Evolutionary conservation across 768 basidiomycete species (phyloP).

Genomic region (Auriscalpium vulgare): DNA sequence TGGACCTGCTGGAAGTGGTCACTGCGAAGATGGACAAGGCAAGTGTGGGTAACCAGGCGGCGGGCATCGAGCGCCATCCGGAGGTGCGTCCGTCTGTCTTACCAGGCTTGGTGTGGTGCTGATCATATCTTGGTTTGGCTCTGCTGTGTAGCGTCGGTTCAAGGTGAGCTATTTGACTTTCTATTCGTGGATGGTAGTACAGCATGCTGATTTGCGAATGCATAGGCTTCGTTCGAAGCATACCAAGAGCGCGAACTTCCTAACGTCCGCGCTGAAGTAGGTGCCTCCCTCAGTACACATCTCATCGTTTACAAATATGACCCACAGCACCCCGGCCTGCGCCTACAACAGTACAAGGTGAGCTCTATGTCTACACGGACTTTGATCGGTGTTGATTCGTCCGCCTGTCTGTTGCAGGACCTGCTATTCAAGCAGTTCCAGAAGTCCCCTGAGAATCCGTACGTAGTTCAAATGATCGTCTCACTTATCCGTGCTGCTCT

Average conservation of each 20-base stretch:
- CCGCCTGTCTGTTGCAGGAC: constrained; percentile 40
- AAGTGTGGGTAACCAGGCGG: constrained; percentile 80
- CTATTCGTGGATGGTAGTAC: constrained; percentile 5
- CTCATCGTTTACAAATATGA: not conserved
- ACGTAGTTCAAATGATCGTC: constrained; percentile 21
- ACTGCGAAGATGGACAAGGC: constrained; percentile 93
- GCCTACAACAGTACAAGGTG: constrained; percentile 85
- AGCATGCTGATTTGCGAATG: not conserved
- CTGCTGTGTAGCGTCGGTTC: constrained; percentile 62
- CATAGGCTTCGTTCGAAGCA: constrained; percentile 79
- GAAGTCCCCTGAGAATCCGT: constrained; percentile 95
- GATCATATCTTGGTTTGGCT: not conserved
- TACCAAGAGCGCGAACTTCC: constrained; percentile 86
- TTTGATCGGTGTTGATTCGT: not conserved
- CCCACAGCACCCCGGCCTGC: constrained; percentile 75
- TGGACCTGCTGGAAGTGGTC: constrained; percentile 84
- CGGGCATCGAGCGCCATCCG: constrained; percentile 82
- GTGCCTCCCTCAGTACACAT: constrained; percentile 11
- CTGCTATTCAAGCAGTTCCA: constrained; percentile 91
- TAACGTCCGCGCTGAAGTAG: constrained; percentile 63
- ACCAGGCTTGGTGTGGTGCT: constrained; percentile 1
- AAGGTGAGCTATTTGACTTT: constrained; percentile 44
- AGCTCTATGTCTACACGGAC: constrained; percentile 7
- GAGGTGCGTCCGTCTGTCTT: constrained; percentile 50
- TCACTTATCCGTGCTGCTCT: not conserved